Percentiles rank a stretch among this genome's conserved stretches.
Evolutionary conservation across 495 filamentous ascomycete genomes (phyloP).

Genomic region (Xylaria nigripes): DNA sequence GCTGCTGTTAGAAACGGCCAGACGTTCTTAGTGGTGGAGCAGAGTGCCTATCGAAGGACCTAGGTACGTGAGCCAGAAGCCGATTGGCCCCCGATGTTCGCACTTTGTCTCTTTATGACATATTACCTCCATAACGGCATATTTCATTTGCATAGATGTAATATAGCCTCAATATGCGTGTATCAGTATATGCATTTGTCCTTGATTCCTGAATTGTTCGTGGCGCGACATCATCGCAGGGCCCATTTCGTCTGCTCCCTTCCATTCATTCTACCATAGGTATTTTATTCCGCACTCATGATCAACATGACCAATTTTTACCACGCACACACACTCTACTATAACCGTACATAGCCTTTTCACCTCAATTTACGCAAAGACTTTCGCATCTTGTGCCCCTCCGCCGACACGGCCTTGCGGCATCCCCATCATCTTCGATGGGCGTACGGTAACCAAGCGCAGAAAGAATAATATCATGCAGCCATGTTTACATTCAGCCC

Average conservation of each 20-base stretch:
- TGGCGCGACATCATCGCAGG: conserved; percentile 9
- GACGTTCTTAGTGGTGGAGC: neutral
- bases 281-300: neutral
- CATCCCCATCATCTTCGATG: neutral
- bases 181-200: neutral
- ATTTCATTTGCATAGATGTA: neutral
- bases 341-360: neutral
- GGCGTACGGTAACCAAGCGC: conserved; percentile 2
- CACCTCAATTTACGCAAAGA: neutral
- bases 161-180: no score
- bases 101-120: no score
- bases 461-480: conserved; percentile 16
- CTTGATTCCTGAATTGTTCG: neutral
- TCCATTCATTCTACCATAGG: neutral
- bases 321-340: no score
- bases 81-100: neutral
- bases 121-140: neutral
- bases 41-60: neutral
- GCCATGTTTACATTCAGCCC: conserved; percentile 94
- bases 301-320: neutral
- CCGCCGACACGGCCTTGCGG: neutral
- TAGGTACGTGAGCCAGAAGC: neutral
- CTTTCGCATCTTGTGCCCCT: neutral
- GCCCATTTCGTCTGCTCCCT: neutral
- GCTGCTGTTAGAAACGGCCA: neutral